phyloP scores from a whole-genome alignment of 139 green algal species.

The Haematococcus lacustris region DNA sequence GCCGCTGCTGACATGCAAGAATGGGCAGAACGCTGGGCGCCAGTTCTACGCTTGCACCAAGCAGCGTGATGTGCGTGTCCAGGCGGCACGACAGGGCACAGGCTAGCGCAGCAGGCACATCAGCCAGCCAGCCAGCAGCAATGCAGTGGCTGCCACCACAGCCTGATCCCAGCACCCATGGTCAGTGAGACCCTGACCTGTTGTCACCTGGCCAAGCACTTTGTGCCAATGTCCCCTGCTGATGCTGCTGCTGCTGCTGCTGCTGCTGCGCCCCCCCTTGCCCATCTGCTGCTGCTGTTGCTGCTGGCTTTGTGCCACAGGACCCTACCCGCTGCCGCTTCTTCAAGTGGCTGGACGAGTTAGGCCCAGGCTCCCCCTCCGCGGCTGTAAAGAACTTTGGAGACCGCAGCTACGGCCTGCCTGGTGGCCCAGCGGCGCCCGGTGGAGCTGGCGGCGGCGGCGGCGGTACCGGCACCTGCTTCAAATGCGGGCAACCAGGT shows the following conservation, averaged over 20 bases:
- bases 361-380: neutral
- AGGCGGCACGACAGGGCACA: neutral
- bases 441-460: slow-evolving; percentile 8
- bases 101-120: neutral
- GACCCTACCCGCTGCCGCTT: slow-evolving; percentile 23
- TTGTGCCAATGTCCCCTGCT: neutral
- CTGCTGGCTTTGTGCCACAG: slow-evolving; percentile 3
- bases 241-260: neutral
- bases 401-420: neutral
- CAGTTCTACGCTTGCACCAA: neutral
- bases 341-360: slow-evolving; percentile 21
- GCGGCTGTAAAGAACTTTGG: neutral
- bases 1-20: neutral
- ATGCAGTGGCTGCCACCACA: neutral
- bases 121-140: neutral
- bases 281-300: neutral
- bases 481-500: slow-evolving; percentile 18
- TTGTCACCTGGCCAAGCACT: neutral
- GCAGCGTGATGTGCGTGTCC: neutral
- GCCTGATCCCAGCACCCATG: neutral
- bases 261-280: neutral
- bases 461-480: slow-evolving; percentile 7
- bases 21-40: neutral
- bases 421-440: neutral
- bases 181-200: neutral